Evolutionary conservation across 352 stramenopile genomes (phyloP).

Genomic region (Pythium dissotocum): DNA sequence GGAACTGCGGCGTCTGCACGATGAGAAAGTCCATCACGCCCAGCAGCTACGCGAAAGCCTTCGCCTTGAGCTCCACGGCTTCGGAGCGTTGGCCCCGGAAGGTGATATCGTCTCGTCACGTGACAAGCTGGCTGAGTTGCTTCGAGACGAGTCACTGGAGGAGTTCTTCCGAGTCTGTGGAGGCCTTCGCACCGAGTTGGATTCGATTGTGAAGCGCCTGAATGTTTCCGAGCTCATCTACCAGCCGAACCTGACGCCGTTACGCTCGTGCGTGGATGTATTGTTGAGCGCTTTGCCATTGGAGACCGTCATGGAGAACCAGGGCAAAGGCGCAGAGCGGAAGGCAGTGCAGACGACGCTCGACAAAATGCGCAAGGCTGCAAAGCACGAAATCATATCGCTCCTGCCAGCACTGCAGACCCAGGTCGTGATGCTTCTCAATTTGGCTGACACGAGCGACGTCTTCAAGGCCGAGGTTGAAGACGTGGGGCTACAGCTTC

Average conservation of each 20-base stretch:
- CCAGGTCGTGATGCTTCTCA: constrained; percentile 53
- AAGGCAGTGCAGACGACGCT: constrained; percentile 74
- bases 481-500: constrained; percentile 46
- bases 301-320: constrained; percentile 62
- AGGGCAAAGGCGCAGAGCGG: constrained; percentile 75
- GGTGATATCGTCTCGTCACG: constrained; percentile 43
- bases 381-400: constrained; percentile 71
- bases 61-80: constrained; percentile 58
- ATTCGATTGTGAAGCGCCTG: constrained; percentile 64
- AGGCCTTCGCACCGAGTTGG: constrained; percentile 75
- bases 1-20: constrained; percentile 41
- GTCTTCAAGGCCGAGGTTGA: constrained; percentile 58
- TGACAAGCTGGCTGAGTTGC: constrained; percentile 31
- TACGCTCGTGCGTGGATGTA: constrained; percentile 37
- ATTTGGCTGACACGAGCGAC: constrained; percentile 51
- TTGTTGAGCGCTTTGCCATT: constrained; percentile 71
- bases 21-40: constrained; percentile 38
- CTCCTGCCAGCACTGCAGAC: constrained; percentile 63
- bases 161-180: constrained; percentile 84
- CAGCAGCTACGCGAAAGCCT: constrained; percentile 45
- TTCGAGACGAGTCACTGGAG: constrained; percentile 58
- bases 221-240: constrained; percentile 81
- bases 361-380: constrained; percentile 81
- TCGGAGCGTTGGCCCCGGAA: constrained; percentile 62
- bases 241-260: constrained; percentile 43